Conservation (phyloP, 192 early-diverging fungal species). For the Rhizophagus sp. region DNA sequence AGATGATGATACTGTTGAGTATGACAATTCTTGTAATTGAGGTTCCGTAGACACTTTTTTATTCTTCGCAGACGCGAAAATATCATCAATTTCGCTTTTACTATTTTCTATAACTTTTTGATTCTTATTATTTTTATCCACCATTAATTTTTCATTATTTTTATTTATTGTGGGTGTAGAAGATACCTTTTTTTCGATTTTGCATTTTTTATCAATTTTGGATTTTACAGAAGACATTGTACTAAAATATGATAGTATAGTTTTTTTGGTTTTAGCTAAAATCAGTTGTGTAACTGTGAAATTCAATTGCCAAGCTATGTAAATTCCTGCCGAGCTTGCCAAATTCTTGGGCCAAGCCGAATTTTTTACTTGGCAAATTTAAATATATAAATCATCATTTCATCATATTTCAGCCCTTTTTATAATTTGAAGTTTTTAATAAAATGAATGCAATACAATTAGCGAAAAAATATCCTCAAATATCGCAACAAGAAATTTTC, state of each 20-base stretch:
- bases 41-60: background rate
- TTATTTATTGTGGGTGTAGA: background rate
- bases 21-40: background rate
- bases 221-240: background rate
- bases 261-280: background rate
- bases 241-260: too few species aligned
- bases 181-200: background rate
- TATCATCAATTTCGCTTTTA: background rate
- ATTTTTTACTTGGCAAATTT: background rate
- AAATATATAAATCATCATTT: background rate
- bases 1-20: background rate
- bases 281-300: background rate
- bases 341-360: background rate
- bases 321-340: background rate
- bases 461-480: slow-evolving; percentile 27
- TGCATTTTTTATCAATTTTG: background rate
- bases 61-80: background rate
- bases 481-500: slow-evolving; percentile 25
- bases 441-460: slow-evolving; percentile 31
- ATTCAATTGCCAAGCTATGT: background rate
- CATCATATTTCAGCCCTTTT: background rate
- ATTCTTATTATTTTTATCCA: background rate
- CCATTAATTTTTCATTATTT: background rate
- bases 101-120: background rate
- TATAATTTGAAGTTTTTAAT: too few species aligned